Evolutionary conservation across 2,329 filamentous ascomycete genomes (phyloP).

Genomic region (Fusarium sp.): DNA sequence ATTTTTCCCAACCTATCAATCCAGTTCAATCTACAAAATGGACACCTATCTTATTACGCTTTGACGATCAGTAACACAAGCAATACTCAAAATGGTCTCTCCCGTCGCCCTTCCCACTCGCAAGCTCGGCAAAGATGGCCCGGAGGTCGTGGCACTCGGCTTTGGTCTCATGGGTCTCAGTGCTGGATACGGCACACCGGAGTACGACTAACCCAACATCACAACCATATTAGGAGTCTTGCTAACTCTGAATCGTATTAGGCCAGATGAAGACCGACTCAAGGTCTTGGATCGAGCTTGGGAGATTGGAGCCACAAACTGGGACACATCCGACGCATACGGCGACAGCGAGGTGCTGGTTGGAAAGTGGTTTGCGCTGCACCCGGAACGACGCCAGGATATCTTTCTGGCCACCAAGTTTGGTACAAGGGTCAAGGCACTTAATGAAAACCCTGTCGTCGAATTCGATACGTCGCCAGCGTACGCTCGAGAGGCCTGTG

Average conservation of each 20-base stretch:
- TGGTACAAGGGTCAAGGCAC: constrained; percentile 9
- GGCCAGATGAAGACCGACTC: constrained; percentile 1
- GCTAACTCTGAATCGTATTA: neutral
- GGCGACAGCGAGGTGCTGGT: constrained; percentile 62
- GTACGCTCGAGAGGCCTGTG: constrained; percentile 41
- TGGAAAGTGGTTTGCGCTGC: constrained; percentile 60
- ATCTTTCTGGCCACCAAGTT: constrained; percentile 61
- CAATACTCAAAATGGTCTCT: neutral
- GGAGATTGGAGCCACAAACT: neutral
- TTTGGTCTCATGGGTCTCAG: constrained; percentile 22
- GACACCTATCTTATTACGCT: too few relatives aligned
- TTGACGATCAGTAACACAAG: too few relatives aligned
- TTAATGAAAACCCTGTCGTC: neutral
- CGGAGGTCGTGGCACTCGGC: constrained; percentile 3
- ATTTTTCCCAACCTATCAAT: too few relatives aligned
- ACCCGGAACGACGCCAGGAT: constrained; percentile 49
- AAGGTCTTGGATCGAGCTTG: constrained; percentile 1
- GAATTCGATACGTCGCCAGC: constrained; percentile 42
- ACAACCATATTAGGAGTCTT: too few relatives aligned
- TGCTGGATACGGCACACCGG: constrained; percentile 7
- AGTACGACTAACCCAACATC: neutral
- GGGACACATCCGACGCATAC: constrained; percentile 50
- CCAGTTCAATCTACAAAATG: too few relatives aligned
- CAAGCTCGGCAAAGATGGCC: constrained; percentile 6
- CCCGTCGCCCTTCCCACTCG: constrained; percentile 6